Evolutionary conservation across 2,329 filamentous ascomycete genomes (phyloP).

Genomic region (Fusarium oxysporum): DNA sequence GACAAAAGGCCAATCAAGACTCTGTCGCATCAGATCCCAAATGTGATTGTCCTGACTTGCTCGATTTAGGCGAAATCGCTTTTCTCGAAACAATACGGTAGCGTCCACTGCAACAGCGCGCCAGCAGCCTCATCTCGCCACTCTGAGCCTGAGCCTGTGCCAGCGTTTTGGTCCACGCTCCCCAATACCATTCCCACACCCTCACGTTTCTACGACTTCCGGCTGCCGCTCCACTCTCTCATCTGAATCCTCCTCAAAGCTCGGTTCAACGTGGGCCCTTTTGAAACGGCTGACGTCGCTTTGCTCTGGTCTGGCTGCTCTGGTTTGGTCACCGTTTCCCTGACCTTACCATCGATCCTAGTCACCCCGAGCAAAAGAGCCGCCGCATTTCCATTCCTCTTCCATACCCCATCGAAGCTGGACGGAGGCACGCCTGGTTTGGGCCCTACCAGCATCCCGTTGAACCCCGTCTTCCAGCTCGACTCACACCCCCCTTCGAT

Average conservation of each 20-base stretch:
- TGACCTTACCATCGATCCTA: constrained; percentile 42
- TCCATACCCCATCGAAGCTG: constrained; percentile 43
- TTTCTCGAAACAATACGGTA: constrained; percentile 27
- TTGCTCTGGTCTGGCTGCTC: constrained; percentile 8
- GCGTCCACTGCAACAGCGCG: constrained; percentile 1
- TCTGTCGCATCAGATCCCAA: constrained; percentile 41
- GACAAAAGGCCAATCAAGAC: constrained; percentile 32
- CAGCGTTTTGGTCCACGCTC: constrained; percentile 29
- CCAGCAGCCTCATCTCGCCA: constrained; percentile 43
- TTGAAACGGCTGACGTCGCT: constrained; percentile 42
- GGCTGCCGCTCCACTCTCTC: constrained; percentile 30
- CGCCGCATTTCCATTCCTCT: constrained; percentile 45
- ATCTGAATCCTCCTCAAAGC: constrained; percentile 15
- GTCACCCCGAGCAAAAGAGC: constrained; percentile 47
- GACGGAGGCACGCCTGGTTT: constrained; percentile 32
- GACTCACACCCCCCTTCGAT: constrained; percentile 43
- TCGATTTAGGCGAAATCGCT: constrained; percentile 38
- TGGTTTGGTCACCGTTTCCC: constrained; percentile 25
- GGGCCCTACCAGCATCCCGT: constrained; percentile 32
- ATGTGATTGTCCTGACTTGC: constrained; percentile 30
- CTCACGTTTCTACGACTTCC: constrained; percentile 27
- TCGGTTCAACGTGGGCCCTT: constrained; percentile 34
- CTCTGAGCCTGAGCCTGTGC: constrained; percentile 18
- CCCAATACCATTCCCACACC: constrained; percentile 29
- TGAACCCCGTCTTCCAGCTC: constrained; percentile 33